Percentiles rank a stretch among this genome's conserved stretches.
phyloP scores from a whole-genome alignment of 2,329 filamentous ascomycete genomes.

The Trichoderma sp. region DNA sequence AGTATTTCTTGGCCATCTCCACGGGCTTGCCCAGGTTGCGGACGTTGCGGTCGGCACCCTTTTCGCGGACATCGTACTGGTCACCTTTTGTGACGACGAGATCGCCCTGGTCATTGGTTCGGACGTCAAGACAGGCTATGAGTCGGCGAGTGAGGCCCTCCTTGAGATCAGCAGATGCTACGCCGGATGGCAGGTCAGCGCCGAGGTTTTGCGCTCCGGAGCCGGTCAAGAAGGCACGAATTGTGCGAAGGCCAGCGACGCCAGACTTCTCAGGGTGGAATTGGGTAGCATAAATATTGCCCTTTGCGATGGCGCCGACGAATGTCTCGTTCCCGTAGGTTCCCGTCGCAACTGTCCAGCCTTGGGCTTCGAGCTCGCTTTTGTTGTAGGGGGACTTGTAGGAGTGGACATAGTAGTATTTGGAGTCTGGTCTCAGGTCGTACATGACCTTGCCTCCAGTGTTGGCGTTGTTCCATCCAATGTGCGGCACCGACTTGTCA shows the following conservation, averaged over 20 bases:
- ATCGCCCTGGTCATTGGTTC: conserved; percentile 90
- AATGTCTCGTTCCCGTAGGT: conserved; percentile 87
- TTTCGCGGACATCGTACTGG: conserved; percentile 97
- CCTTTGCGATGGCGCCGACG: conserved; percentile 81
- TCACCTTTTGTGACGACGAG: conserved; percentile 97
- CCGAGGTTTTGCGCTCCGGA: conserved; percentile 53
- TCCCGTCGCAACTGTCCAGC: conserved; percentile 90
- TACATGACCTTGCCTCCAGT: conserved; percentile 61
- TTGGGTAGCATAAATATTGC: conserved; percentile 85
- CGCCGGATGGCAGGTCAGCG: conserved; percentile 18
- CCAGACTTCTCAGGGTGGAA: conserved; percentile 99
- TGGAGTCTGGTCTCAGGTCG: conserved; percentile 73
- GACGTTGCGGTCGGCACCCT: conserved; percentile 62
- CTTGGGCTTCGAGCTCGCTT: conserved; percentile 71
- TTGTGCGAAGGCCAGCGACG: conserved; percentile 75
- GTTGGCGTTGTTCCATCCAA: conserved; percentile 94
- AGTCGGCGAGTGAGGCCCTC: conserved; percentile 87
- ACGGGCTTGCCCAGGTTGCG: conserved; percentile 96
- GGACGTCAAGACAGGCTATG: conserved; percentile 94
- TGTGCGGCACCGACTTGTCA: conserved; percentile 92
- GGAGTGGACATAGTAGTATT: conserved; percentile 99
- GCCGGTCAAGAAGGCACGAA: conserved; percentile 84
- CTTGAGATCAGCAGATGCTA: conserved; percentile 26
- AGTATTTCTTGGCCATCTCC: conserved; percentile 89
- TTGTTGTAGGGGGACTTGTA: conserved; percentile 77